Percentiles rank a stretch among this genome's conserved stretches.
Conservation (phyloP, 495 filamentous ascomycete species). For the Eremomyces bilateralis region DNA sequence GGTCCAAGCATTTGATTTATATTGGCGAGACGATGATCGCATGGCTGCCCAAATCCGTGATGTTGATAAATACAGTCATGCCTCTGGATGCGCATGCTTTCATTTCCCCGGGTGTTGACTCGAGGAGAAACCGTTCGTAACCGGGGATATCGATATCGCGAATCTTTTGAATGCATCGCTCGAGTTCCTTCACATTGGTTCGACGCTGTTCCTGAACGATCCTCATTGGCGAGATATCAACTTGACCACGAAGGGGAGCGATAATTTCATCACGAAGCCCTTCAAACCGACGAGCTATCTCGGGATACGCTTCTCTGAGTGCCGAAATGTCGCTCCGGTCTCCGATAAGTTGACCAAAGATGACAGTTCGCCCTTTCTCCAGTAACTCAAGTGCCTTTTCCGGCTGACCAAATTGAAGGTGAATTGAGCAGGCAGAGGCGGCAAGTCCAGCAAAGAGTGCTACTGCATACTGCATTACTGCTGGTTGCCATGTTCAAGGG, state of each 20-base stretch:
- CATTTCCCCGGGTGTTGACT: slow-evolving; percentile 1
- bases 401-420: slow-evolving; percentile 2
- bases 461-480: slow-evolving; percentile 9
- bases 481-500: slow-evolving; percentile 5
- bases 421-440: slow-evolving; percentile 7
- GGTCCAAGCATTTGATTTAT: neutral
- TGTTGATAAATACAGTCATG: slow-evolving; percentile 4
- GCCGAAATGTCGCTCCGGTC: slow-evolving; percentile 7
- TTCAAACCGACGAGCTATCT: slow-evolving; percentile 3
- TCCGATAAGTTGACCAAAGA: slow-evolving; percentile 6
- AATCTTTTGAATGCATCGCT: neutral
- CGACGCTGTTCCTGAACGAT: neutral
- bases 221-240: neutral
- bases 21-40: slow-evolving; percentile 3
- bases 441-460: slow-evolving; percentile 9
- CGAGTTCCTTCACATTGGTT: neutral
- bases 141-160: too few species aligned
- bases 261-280: slow-evolving; percentile 3
- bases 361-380: slow-evolving; percentile 9
- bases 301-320: slow-evolving; percentile 7
- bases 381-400: slow-evolving; percentile 2
- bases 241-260: neutral
- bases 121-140: neutral
- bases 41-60: slow-evolving; percentile 3
- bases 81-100: slow-evolving; percentile 1